These are phyloP conservation scores for Ogataea populi-albae DNA, from an alignment of 805 yeast species.

Conservation along the genomic window DNA sequence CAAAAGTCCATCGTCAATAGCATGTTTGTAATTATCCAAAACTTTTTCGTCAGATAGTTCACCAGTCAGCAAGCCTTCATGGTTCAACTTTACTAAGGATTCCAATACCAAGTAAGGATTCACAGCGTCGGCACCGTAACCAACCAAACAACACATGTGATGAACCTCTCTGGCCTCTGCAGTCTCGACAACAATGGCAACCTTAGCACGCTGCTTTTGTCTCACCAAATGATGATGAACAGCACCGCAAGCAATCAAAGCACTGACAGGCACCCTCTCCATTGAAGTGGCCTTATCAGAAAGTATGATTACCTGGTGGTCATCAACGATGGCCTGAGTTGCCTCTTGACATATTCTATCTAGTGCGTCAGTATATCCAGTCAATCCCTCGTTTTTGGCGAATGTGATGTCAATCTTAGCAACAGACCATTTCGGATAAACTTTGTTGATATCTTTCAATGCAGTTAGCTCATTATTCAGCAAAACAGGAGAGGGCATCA, in stretches of 20 bases:
- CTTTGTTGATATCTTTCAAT: slow-evolving; percentile 63
- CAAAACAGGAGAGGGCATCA: slow-evolving; percentile 79
- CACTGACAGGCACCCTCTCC: slow-evolving; percentile 74
- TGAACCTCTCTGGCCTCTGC: slow-evolving; percentile 98
- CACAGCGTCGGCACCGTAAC: slow-evolving; percentile 96
- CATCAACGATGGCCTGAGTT: slow-evolving; percentile 73
- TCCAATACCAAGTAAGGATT: slow-evolving; percentile 94
- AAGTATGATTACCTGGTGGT: slow-evolving; percentile 70
- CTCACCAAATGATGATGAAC: slow-evolving; percentile 95
- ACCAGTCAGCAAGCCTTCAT: slow-evolving; percentile 66
- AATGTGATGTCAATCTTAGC: slow-evolving; percentile 86
- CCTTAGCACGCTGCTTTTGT: slow-evolving; percentile 94
- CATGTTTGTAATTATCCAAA: slow-evolving; percentile 74
- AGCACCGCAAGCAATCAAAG: slow-evolving; percentile 92
- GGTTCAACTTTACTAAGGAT: slow-evolving; percentile 78
- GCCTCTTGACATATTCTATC: slow-evolving; percentile 88
- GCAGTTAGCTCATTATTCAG: slow-evolving; percentile 73
- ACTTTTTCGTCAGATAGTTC: slow-evolving; percentile 56
- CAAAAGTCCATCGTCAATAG: slow-evolving; percentile 86
- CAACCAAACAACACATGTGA: slow-evolving; percentile 89
- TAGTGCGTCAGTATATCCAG: slow-evolving; percentile 80
- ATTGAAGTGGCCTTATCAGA: slow-evolving; percentile 65
- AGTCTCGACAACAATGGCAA: slow-evolving; percentile 86
- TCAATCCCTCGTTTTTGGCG: slow-evolving; percentile 73
- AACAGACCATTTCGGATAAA: slow-evolving; percentile 84